These are phyloP conservation scores for Saccharomycopsis oosterbeekiorum DNA, from an alignment of 805 yeast genomes.

Conservation along the genomic window DNA sequence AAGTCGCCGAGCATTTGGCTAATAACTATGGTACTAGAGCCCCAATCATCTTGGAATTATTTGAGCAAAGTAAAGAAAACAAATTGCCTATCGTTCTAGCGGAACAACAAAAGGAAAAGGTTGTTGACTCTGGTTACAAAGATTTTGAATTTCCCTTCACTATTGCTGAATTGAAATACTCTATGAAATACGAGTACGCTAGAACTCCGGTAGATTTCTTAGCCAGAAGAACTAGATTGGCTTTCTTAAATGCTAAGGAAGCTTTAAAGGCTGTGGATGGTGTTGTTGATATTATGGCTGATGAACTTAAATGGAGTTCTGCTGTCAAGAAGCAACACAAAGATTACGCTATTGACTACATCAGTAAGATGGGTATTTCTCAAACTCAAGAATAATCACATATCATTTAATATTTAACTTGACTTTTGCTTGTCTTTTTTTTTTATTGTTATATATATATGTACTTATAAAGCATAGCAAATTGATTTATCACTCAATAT, in stretches of 20 bases:
- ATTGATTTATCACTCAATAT: neutral
- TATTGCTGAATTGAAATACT: slow-evolving; percentile 80
- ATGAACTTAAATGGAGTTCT: slow-evolving; percentile 65
- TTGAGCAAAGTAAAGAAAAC: slow-evolving; percentile 38
- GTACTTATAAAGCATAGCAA: no score
- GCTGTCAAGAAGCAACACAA: slow-evolving; percentile 46
- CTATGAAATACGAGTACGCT: slow-evolving; percentile 72
- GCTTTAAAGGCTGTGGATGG: slow-evolving; percentile 74
- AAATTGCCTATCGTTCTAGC: slow-evolving; percentile 61
- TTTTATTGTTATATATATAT: neutral
- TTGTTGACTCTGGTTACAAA: slow-evolving; percentile 31
- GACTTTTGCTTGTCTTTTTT: neutral
- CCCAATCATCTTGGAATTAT: slow-evolving; percentile 57
- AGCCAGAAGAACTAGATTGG: slow-evolving; percentile 88
- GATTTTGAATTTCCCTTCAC: slow-evolving; percentile 76
- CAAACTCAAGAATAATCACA: slow-evolving; percentile 7
- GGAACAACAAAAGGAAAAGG: slow-evolving; percentile 24
- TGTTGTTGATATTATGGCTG: slow-evolving; percentile 77
- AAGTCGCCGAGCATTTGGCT: slow-evolving; percentile 72
- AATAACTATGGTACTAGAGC: slow-evolving; percentile 87
- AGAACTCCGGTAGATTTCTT: slow-evolving; percentile 84
- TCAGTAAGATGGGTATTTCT: slow-evolving; percentile 47
- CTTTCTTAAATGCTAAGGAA: slow-evolving; percentile 79
- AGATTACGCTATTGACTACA: slow-evolving; percentile 43
- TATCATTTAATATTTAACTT: neutral